A percentile compares a stretch with the other conserved stretches of the same genome.
phyloP scores from a whole-genome alignment of 129 eudicot species.

The Chrysanthemum makinoi region DNA sequence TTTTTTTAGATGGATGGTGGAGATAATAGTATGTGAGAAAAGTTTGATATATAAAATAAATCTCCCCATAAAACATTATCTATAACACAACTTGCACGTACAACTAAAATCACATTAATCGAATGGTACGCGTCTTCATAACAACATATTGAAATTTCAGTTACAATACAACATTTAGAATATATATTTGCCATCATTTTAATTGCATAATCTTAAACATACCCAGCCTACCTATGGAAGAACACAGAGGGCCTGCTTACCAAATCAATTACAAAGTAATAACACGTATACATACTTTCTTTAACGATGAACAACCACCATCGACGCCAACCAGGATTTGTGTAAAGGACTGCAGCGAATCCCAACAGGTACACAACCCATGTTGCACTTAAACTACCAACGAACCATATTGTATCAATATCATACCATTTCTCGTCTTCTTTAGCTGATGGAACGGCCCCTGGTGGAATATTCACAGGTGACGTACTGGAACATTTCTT shows the following conservation, averaged over 20 bases:
- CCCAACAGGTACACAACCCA: conserved; percentile 17
- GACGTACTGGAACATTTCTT: conserved; percentile 14
- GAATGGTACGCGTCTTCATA: too few species aligned
- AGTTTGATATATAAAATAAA: too few species aligned
- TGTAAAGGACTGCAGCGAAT: conserved; percentile 11
- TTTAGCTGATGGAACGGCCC: neutral
- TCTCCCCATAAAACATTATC: too few species aligned
- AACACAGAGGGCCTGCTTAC: conserved; percentile 1
- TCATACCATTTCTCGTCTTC: conserved; percentile 32
- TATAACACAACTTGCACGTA: too few species aligned
- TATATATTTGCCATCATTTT: too few species aligned
- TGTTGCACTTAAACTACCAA: conserved; percentile 23
- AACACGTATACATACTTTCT: conserved; percentile 18
- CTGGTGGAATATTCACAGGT: neutral
- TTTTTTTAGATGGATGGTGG: too few species aligned
- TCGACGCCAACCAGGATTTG: conserved; percentile 26
- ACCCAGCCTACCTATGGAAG: neutral
- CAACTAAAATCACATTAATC: too few species aligned
- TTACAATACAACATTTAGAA: too few species aligned
- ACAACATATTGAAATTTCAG: too few species aligned
- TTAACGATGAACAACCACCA: conserved; percentile 12
- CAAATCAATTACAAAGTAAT: conserved; percentile 16
- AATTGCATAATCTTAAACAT: neutral
- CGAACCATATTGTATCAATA: conserved; percentile 16
- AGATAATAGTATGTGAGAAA: too few species aligned